Percentiles rank a stretch among this genome's conserved stretches.
These are phyloP conservation scores for Hypoxylon lenormandii DNA, from an alignment of 495 filamentous ascomycete species.

Conservation along the genomic window DNA sequence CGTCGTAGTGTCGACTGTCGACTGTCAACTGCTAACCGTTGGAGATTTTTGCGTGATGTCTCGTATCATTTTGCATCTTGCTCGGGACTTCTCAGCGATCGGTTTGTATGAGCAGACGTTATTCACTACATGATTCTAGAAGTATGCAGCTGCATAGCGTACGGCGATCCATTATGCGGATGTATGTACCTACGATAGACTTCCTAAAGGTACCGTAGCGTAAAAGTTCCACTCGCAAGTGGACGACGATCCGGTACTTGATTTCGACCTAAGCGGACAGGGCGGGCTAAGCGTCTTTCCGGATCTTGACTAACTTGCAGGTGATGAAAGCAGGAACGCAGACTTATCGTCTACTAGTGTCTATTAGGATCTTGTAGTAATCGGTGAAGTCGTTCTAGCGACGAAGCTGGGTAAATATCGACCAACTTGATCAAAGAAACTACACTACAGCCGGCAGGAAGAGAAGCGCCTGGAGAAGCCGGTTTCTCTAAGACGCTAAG, in stretches of 20 bases:
- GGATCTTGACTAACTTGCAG: constrained; percentile 21
- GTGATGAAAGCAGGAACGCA: constrained; percentile 30
- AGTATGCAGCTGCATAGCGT: no score
- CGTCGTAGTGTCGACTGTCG: no score
- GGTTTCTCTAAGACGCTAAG: constrained; percentile 10
- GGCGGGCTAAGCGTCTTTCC: constrained; percentile 8
- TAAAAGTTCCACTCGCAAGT: constrained; percentile 16
- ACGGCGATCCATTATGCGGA: no score
- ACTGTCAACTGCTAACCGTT: neutral
- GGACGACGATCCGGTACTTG: constrained; percentile 40
- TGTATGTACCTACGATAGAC: constrained; percentile 10
- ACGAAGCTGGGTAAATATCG: no score
- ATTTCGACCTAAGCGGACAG: constrained; percentile 16
- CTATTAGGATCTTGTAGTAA: no score
- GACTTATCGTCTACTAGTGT: constrained; percentile 1
- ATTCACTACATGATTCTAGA: neutral
- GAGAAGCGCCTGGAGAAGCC: no score
- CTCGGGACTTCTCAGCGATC: constrained; percentile 28
- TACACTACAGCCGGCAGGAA: no score
- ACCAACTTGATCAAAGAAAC: no score
- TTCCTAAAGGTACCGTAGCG: constrained; percentile 7
- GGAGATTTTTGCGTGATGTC: constrained; percentile 2
- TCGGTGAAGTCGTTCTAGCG: no score
- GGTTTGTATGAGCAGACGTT: neutral
- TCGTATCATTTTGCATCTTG: constrained; percentile 26